Evolutionary conservation across 2,329 filamentous ascomycete species (phyloP), one percentile per base, ranked within the genome.

Genomic region (Epichloe hybrida): DNA sequence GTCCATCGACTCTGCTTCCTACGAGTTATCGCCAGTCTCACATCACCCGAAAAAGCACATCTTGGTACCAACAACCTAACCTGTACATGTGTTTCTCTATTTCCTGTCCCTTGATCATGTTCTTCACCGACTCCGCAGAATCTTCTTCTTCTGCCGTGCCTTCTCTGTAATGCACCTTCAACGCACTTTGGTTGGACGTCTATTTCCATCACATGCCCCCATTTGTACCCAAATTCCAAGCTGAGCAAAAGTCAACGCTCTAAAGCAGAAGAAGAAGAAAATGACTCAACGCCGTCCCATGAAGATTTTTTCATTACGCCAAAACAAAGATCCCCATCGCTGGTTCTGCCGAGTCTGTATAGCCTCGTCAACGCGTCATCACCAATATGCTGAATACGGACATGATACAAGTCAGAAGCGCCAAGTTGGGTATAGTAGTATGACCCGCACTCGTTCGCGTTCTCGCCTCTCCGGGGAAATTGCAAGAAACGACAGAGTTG

Each of bases 391-490:
- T 21, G 3, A 31, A 17, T 12, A 50, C 4, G 11, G 15, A 5
- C n/a, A 41, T 15, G 12, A 34, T 23, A 2, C 21, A 36, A 1
- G 40, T 17, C 39, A 45, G 6, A 44, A 62, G 31, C 7, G 41
- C 17, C 38, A 55, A 31, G 27, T 50, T 50, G 1, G 62, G 62
- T 7, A 53, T 21, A 8, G 52, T 35, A 11, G n/a, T 13, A 20
- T 20, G 39, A 5, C 55, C 62, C 0, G 50, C 53, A 31, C 56
- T 62, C 7, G 54, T 53, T 35, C 53, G 59, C 21, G 66, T 67
- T 39, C 64, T 60, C 13, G 65, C 58, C 56, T 67, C 64, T 31
- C 67, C 67, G 0, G 67, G 66, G 31, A 62, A 70, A 50, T 70
- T 71, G 54, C 69, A 71, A 5, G 63, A 59, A 17, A 68, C 58